A percentile compares a stretch with the other conserved stretches of the same genome.
phyloP scores from a whole-genome alignment of 208 protist genomes.

The Trypanosoma boissoni region DNA sequence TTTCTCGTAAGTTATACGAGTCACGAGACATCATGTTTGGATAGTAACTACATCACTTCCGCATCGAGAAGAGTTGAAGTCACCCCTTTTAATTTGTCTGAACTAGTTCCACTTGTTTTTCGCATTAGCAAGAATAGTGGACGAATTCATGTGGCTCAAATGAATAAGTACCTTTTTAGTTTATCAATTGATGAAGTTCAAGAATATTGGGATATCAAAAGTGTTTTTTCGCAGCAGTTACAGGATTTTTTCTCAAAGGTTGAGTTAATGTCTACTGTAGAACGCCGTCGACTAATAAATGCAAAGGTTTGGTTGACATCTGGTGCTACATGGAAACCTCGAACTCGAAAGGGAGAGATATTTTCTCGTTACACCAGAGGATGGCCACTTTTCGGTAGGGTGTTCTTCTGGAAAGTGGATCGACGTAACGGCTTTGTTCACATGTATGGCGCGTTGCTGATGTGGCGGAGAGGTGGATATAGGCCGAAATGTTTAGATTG shows the following conservation, averaged over 20 bases:
- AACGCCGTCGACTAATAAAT: slow-evolving; percentile 15
- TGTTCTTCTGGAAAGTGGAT: slow-evolving; percentile 28
- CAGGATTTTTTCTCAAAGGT: slow-evolving; percentile 40
- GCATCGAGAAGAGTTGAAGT: background rate
- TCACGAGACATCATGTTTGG: background rate
- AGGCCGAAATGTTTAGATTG: slow-evolving; percentile 24
- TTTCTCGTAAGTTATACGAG: slow-evolving; percentile 21
- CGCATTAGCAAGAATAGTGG: slow-evolving; percentile 64
- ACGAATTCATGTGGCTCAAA: slow-evolving; percentile 53
- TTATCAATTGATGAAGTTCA: slow-evolving; percentile 44
- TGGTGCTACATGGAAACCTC: slow-evolving; percentile 15
- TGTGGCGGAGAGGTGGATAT: slow-evolving; percentile 1
- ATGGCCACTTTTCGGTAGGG: slow-evolving; percentile 12
- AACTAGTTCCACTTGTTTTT: slow-evolving; percentile 13
- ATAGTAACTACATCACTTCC: background rate
- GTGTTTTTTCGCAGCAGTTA: slow-evolving; percentile 56
- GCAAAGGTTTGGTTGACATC: slow-evolving; percentile 20
- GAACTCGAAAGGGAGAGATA: slow-evolving; percentile 11
- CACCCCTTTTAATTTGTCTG: background rate
- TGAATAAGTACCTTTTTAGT: slow-evolving; percentile 10
- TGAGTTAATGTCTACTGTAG: slow-evolving; percentile 12
- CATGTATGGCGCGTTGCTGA: slow-evolving; percentile 13
- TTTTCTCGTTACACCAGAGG: slow-evolving; percentile 11
- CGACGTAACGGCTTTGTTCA: slow-evolving; percentile 1
- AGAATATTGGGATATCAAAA: slow-evolving; percentile 29